Evolutionary conservation across 1,284 basidiomycete genomes (phyloP).

Genomic region (Trametes polyzona): DNA sequence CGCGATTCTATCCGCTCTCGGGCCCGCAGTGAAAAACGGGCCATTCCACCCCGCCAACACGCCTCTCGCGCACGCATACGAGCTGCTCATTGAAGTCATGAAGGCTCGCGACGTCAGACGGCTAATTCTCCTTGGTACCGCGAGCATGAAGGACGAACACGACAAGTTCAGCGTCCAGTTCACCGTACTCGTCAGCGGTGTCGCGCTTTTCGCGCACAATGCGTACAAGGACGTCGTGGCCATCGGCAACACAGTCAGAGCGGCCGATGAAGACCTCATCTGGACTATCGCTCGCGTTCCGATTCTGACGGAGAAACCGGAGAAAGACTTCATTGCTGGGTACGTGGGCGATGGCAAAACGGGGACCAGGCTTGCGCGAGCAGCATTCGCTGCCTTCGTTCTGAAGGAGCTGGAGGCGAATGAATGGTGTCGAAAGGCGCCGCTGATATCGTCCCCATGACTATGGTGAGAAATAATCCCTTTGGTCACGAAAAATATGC

Average conservation of each 20-base stretch:
- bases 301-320: conserved; percentile 51
- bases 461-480: neutral
- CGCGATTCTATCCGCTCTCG: conserved; percentile 67
- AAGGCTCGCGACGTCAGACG: conserved; percentile 52
- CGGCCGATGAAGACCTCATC: conserved; percentile 50
- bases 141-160: conserved; percentile 61
- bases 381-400: conserved; percentile 62
- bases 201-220: conserved; percentile 41
- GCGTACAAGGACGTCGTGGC: conserved; percentile 53
- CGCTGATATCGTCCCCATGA: conserved; percentile 38
- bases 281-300: conserved; percentile 75
- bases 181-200: conserved; percentile 44
- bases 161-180: conserved; percentile 60
- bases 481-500: neutral
- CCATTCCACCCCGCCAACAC: conserved; percentile 48
- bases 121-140: conserved; percentile 66
- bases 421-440: conserved; percentile 41
- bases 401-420: conserved; percentile 56
- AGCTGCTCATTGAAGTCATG: conserved; percentile 58
- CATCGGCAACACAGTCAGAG: conserved; percentile 58
- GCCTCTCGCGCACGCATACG: conserved; percentile 65
- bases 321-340: conserved; percentile 53
- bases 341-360: conserved; percentile 67
- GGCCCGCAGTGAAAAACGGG: conserved; percentile 47
- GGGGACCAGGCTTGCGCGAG: conserved; percentile 49